Evolutionary conservation across 2,329 filamentous ascomycete genomes (phyloP).

Genomic region (Allantophomopsis cytisporea): DNA sequence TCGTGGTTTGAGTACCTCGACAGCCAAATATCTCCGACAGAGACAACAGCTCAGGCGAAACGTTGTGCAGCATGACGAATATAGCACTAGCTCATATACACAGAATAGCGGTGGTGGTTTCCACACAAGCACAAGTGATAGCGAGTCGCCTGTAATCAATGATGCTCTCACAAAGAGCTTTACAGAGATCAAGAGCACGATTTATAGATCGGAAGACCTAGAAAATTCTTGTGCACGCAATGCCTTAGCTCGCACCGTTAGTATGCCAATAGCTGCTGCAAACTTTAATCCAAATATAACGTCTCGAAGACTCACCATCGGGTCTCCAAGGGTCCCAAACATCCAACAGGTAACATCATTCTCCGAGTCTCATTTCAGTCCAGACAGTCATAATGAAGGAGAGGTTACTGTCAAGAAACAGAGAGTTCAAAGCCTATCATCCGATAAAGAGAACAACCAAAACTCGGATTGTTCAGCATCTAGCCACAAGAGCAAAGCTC

Average conservation of each 20-base stretch:
- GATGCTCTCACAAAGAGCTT: conserved; percentile 1
- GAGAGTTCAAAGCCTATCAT: too few relatives aligned
- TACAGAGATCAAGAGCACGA: background rate
- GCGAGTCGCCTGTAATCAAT: background rate
- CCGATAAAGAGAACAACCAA: too few relatives aligned
- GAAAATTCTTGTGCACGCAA: background rate
- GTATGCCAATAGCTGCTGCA: conserved; percentile 3
- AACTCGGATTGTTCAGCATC: too few relatives aligned
- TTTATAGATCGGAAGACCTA: conserved; percentile 3
- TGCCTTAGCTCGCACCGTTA: background rate
- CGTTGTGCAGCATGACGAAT: background rate
- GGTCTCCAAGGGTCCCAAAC: too few relatives aligned
- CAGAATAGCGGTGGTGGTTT: conserved; percentile 12
- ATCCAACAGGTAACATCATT: too few relatives aligned
- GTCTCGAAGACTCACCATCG: too few relatives aligned
- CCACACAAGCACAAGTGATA: conserved; percentile 2
- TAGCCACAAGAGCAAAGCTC: too few relatives aligned
- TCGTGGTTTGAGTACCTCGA: conserved; percentile 4
- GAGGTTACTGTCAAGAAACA: too few relatives aligned
- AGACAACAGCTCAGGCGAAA: background rate
- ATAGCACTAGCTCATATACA: conserved; percentile 8
- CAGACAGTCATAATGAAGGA: too few relatives aligned
- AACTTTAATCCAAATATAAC: background rate
- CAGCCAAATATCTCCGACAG: conserved; percentile 5
- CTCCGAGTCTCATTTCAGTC: too few relatives aligned